Base-by-base conservation (phyloP, 179 eudicot species). In the Spergularia azorica region DNA sequence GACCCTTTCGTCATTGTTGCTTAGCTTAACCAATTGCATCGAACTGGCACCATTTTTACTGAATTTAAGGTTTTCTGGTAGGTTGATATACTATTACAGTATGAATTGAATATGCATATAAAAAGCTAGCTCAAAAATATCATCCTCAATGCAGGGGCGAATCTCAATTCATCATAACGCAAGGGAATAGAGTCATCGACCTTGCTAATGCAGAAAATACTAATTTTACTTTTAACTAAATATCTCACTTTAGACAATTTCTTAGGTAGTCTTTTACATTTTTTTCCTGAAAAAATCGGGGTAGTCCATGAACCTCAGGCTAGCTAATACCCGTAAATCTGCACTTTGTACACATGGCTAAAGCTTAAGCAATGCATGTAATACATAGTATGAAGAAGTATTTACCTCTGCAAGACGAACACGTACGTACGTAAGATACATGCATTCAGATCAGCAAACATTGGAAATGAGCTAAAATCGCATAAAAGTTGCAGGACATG, bases 1-100 rank as follows among this genome's bases (percentile, higher is more conserved):
- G 8, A 67, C 2, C 26, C 10, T 46, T 26, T 39, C n/a, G 15
- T 12, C 52, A 15, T 10, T 68, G 48, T 64, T 6, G 21, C 52
- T 18, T 39, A 14, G 17, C 55, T 60, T 52, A 26, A 48, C 58
- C 15, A 12, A 21, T 36, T 14, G 14, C 13, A n/a, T 51, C 39
- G 36, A 57, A 39, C 57, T 72, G 67, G 56, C 20, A 60, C 77
- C 70, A 63, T 54, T 39, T 75, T 56, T 38, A 18, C 12, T 41
- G n/a, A 73, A 10, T 60, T 61, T 13, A 39, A 16, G 16, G 26
- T 32, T n/a, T n/a, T n/a, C n/a, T n/a, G n/a, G n/a, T n/a, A n/a
- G n/a, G n/a, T n/a, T n/a, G n/a, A n/a, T n/a, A n/a, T n/a, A n/a
- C n/a, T n/a, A n/a, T n/a, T n/a, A n/a, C n/a, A n/a, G n/a, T n/a